A percentile compares a stretch with the other conserved stretches of the same genome.
These are phyloP conservation scores for Xylaria longipes DNA, from an alignment of 495 filamentous ascomycete species.

Conservation along the genomic window DNA sequence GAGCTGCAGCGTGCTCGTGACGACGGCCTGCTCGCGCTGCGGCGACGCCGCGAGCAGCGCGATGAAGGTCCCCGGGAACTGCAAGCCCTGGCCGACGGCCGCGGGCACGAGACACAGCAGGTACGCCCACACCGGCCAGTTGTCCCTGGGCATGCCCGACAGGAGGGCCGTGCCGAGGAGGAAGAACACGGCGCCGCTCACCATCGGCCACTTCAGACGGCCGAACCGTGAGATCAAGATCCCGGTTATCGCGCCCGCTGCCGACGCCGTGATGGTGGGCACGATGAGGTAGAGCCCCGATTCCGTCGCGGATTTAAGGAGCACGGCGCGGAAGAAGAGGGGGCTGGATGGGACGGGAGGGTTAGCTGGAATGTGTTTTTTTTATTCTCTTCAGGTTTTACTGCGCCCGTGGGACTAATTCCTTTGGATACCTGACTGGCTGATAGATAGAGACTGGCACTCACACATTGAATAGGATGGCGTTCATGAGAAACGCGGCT, in stretches of 20 bases:
- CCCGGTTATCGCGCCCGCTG: conserved; percentile 67
- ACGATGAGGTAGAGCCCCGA: conserved; percentile 75
- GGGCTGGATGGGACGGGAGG: conserved; percentile 47
- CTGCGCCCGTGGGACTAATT: neutral
- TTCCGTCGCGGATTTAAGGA: conserved; percentile 70
- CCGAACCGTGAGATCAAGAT: conserved; percentile 73
- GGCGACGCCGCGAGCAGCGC: conserved; percentile 70
- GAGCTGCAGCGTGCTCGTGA: conserved; percentile 71
- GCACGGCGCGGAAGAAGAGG: conserved; percentile 81
- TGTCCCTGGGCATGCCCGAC: conserved; percentile 53
- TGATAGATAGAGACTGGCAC: conserved; percentile 3
- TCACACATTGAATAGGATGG: conserved; percentile 74
- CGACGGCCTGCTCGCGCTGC: conserved; percentile 76
- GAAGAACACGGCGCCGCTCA: conserved; percentile 61
- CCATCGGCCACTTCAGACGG: conserved; percentile 66
- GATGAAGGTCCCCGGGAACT: conserved; percentile 69
- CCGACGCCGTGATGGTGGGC: conserved; percentile 63
- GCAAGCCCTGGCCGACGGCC: conserved; percentile 70
- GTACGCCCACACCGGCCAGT: conserved; percentile 64
- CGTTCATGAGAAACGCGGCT: conserved; percentile 66
- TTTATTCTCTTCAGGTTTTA: neutral
- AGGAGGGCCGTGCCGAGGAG: conserved; percentile 62
- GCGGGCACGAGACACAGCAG: conserved; percentile 67
- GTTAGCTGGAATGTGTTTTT: conserved; percentile 16
- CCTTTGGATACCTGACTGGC: neutral